Evolutionary conservation across 2,329 filamentous ascomycete species (phyloP).

Genomic region (Diaporthe velutina): DNA sequence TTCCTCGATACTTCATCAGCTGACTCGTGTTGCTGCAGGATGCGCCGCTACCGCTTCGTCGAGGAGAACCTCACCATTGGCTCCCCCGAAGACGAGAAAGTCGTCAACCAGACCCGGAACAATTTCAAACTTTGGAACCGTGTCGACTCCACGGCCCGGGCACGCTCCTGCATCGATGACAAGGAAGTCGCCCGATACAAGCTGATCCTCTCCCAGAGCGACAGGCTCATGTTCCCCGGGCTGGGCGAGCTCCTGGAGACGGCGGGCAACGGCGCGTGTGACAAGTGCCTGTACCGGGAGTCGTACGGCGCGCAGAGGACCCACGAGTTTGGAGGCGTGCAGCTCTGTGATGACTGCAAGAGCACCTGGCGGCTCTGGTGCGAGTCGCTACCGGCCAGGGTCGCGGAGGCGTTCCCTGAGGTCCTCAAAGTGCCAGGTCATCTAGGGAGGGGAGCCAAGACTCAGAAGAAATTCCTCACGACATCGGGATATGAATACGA

Average conservation of each 20-base stretch:
- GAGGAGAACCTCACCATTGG: constrained; percentile 49
- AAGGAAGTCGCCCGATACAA: constrained; percentile 33
- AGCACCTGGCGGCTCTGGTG: neutral
- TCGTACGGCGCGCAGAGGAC: constrained; percentile 37
- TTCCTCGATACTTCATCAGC: too few species aligned
- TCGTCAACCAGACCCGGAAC: constrained; percentile 43
- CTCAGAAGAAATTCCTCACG: constrained; percentile 2
- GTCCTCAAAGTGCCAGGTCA: constrained; percentile 13
- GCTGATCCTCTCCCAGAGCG: constrained; percentile 29
- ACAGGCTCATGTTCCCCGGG: constrained; percentile 41
- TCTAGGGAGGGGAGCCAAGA: constrained; percentile 6
- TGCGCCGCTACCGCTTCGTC: constrained; percentile 51
- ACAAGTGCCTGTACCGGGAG: constrained; percentile 34
- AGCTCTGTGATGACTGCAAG: constrained; percentile 36
- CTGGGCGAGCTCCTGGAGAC: constrained; percentile 37
- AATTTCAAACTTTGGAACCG: constrained; percentile 51
- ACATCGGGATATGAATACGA: constrained; percentile 16
- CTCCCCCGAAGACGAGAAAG: constrained; percentile 43
- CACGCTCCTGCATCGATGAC: neutral
- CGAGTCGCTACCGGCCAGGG: constrained; percentile 11
- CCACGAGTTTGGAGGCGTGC: constrained; percentile 41
- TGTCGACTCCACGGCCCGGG: neutral
- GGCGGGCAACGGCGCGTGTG: constrained; percentile 30
- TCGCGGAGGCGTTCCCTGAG: constrained; percentile 18
- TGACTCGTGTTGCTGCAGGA: too few species aligned